Conservation (phyloP, 2,329 filamentous ascomycete genomes). For the Cladosporium sp. region DNA sequence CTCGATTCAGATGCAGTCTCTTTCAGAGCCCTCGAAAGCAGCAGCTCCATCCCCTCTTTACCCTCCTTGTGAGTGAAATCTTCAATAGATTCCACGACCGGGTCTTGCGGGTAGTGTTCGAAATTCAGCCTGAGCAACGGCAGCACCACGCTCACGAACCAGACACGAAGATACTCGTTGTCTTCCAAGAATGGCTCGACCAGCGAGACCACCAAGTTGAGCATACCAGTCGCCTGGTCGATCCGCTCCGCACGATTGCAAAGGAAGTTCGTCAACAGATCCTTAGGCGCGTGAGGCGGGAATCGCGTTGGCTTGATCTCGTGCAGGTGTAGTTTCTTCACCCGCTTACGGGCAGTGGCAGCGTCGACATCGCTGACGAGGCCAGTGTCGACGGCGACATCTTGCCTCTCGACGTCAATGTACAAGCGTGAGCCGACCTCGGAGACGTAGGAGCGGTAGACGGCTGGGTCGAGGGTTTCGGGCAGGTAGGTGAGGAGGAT, state of each 20-base stretch:
- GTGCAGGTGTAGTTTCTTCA: conserved; percentile 59
- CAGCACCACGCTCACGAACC: conserved; percentile 66
- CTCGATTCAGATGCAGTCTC: conserved; percentile 16
- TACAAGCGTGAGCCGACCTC: conserved; percentile 52
- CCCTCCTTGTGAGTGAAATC: conserved; percentile 62
- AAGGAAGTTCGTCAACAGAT: conserved; percentile 61
- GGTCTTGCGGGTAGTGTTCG: conserved; percentile 61
- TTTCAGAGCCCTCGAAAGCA: conserved; percentile 41
- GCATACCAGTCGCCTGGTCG: conserved; percentile 67
- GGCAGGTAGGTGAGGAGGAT: conserved; percentile 75
- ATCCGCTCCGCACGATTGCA: conserved; percentile 65
- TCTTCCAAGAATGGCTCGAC: conserved; percentile 64
- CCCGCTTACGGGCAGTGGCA: conserved; percentile 60
- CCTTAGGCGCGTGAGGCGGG: conserved; percentile 46
- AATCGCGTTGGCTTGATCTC: conserved; percentile 52
- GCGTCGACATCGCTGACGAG: conserved; percentile 57
- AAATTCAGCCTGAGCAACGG: conserved; percentile 65
- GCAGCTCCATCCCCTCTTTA: conserved; percentile 53
- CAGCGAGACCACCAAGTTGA: conserved; percentile 64
- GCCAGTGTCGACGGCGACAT: conserved; percentile 50
- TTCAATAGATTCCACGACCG: conserved; percentile 57
- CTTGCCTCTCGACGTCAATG: conserved; percentile 36
- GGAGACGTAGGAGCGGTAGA: conserved; percentile 59
- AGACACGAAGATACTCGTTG: conserved; percentile 58
- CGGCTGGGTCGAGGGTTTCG: conserved; percentile 60